Conservation (phyloP, 768 basidiomycete genomes). For the Wakefieldia striispora region DNA sequence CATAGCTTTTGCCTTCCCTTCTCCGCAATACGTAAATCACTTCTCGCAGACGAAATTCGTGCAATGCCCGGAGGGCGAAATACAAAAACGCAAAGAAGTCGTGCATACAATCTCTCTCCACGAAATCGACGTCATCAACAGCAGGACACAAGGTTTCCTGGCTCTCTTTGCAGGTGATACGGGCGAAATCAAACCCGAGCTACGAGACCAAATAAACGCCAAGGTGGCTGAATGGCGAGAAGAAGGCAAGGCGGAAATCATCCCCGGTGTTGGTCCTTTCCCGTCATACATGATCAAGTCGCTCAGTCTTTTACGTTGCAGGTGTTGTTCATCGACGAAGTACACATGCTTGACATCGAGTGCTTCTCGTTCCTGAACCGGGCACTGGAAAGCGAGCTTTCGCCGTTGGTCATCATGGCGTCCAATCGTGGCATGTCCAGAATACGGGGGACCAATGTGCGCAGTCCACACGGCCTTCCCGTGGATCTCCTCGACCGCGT, state of each 20-base stretch:
- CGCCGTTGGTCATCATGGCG: constrained; percentile 97
- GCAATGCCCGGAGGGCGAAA: constrained; percentile 96
- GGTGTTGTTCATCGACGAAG: constrained; percentile 99
- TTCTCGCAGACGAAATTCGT: constrained; percentile 87
- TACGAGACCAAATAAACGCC: constrained; percentile 93
- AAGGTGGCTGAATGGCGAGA: constrained; percentile 98
- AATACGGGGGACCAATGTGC: constrained; percentile 93
- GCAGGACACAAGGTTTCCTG: constrained; percentile 96
- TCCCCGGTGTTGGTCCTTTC: constrained; percentile 75
- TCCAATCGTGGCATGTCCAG: constrained; percentile 93
- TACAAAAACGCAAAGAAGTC: constrained; percentile 96
- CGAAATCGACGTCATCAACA: constrained; percentile 99
- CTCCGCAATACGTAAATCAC: background rate
- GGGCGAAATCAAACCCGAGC: constrained; percentile 96
- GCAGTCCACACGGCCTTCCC: constrained; percentile 92
- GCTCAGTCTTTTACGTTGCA: constrained; percentile 26
- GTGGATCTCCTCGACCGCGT: constrained; percentile 94
- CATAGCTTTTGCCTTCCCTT: background rate
- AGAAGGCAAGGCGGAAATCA: constrained; percentile 97
- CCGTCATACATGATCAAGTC: background rate
- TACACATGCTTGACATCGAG: constrained; percentile 99
- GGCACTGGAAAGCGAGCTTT: constrained; percentile 89
- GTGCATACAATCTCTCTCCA: constrained; percentile 97
- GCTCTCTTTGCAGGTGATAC: constrained; percentile 95
- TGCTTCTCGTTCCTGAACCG: constrained; percentile 99